Evolutionary conservation across 1,139 yeast species (phyloP).

Genomic region (Taphrina communis): DNA sequence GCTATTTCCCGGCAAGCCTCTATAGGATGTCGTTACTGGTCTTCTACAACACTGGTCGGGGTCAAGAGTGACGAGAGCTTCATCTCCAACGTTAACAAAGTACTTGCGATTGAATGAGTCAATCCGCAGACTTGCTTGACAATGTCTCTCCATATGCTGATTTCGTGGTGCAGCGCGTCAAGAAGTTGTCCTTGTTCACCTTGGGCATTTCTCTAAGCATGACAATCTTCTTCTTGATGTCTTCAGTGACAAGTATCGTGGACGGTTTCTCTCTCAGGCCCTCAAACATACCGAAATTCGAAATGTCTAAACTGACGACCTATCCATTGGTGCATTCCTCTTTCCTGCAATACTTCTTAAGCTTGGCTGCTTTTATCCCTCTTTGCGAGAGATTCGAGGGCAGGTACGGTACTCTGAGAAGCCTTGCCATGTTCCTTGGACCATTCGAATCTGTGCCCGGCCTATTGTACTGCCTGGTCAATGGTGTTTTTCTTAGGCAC

Average conservation of each 20-base stretch:
- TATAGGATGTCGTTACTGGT: too few species aligned
- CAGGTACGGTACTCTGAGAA: constrained; percentile 81
- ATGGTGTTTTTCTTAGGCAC: constrained; percentile 25
- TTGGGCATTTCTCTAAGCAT: constrained; percentile 14
- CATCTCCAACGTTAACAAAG: neutral
- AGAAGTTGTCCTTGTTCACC: constrained; percentile 28
- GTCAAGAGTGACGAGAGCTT: too few species aligned
- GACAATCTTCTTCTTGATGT: constrained; percentile 28
- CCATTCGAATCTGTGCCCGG: constrained; percentile 43
- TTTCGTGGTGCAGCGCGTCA: constrained; percentile 19
- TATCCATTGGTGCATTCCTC: constrained; percentile 75
- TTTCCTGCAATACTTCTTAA: constrained; percentile 67
- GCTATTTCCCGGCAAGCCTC: too few species aligned
- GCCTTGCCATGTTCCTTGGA: constrained; percentile 77
- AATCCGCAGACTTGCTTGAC: constrained; percentile 31
- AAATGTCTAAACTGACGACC: constrained; percentile 67
- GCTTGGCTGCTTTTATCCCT: constrained; percentile 66
- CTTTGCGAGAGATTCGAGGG: constrained; percentile 69
- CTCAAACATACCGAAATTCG: constrained; percentile 25
- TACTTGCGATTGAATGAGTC: neutral
- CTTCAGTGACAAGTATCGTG: constrained; percentile 18
- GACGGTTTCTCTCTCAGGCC: constrained; percentile 30
- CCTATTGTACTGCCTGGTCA: constrained; percentile 36
- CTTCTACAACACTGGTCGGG: too few species aligned
- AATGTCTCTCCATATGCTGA: constrained; percentile 20